Evolutionary conservation across 352 stramenopile species (phyloP).

Genomic region (Globisporangium polare): DNA sequence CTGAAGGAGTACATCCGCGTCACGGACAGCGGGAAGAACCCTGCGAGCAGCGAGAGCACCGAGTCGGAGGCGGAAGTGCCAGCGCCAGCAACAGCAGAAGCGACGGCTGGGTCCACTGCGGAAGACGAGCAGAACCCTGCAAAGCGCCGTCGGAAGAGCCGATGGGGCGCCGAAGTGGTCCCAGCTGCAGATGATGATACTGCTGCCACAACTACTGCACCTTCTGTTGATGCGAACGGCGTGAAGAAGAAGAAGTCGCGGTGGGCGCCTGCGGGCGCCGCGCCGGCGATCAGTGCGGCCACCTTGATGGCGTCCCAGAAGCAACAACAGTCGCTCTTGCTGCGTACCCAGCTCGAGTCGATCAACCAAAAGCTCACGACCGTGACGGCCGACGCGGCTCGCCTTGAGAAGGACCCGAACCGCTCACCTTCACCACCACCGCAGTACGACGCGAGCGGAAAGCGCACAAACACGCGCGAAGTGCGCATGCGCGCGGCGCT

Average conservation of each 20-base stretch:
- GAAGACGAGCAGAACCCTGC: slow-evolving; percentile 37
- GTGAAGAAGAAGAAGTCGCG: slow-evolving; percentile 80
- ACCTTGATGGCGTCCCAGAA: slow-evolving; percentile 42
- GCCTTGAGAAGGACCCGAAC: slow-evolving; percentile 84
- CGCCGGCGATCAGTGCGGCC: slow-evolving; percentile 37
- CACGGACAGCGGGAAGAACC: slow-evolving; percentile 41
- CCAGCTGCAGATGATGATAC: slow-evolving; percentile 12
- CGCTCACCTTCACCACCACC: slow-evolving; percentile 90
- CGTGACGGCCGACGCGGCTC: slow-evolving; percentile 73
- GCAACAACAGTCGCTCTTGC: slow-evolving; percentile 66
- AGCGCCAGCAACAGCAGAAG: neutral
- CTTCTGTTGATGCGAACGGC: slow-evolving; percentile 24
- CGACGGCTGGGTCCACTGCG: neutral
- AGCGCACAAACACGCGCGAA: slow-evolving; percentile 96
- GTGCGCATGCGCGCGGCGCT: slow-evolving; percentile 91
- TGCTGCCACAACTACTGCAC: neutral
- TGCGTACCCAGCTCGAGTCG: slow-evolving; percentile 69
- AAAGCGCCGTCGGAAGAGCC: slow-evolving; percentile 80
- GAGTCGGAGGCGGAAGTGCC: neutral
- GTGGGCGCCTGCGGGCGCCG: slow-evolving; percentile 52
- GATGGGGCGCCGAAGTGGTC: slow-evolving; percentile 72
- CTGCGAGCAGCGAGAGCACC: neutral
- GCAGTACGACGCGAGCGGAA: slow-evolving; percentile 96
- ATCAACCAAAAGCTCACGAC: slow-evolving; percentile 76
- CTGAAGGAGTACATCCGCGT: slow-evolving; percentile 88